Evolutionary conservation across 1,284 basidiomycete genomes (phyloP), one percentile per base, ranked within the genome.

Genomic region (Inonotus obliquus): DNA sequence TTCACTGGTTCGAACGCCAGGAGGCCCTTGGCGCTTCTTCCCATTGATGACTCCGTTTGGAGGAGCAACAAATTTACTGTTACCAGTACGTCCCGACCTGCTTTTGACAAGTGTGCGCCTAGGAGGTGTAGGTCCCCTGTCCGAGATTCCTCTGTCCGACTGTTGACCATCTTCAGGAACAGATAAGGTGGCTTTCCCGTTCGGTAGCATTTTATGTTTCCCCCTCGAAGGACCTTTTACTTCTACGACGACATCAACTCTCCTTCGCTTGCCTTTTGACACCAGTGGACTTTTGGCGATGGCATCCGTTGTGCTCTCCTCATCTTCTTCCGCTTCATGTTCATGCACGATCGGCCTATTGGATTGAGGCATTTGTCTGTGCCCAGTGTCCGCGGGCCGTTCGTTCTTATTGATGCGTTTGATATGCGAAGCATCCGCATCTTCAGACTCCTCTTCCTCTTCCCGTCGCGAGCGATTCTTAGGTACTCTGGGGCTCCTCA

Each of bases 391-490:
- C 21, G 21, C 7, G 7, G 6, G 23, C 13, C 47, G 47, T 7
- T 9, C 9, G 23, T 21, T 23, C 11, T 9, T 14, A 25, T 49
- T 49, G 13, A 21, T 10, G 21, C 23, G 19, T 27, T 21, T 37
- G 10, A 37, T n/a, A 21, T 17, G 10, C 52, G 23, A 2, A 9
- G 52, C 14, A 7, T 11, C 21, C 7, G 17, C 44, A 23, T 47
- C 37, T 27, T 60, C 58, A 54, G 58, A 47, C 23, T 60, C 58
- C 23, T 54, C 57, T 21, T 59, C 57, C 11, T 38, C 55, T 23
- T 47, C 54, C n/a, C 14, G n/a, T n/a, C 17, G n/a, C 13, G 21
- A 13, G 14, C 21, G 51, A 54, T 0, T 21, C 4, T 11, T 49
- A 11, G 37, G 19, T 19, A 39, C n/a, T 19, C 17, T 41, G 54